A percentile compares a stretch with the other conserved stretches of the same genome.
phyloP scores from a whole-genome alignment of 2,329 filamentous ascomycete species.

The Stagonosporopsis chrysanthemi region DNA sequence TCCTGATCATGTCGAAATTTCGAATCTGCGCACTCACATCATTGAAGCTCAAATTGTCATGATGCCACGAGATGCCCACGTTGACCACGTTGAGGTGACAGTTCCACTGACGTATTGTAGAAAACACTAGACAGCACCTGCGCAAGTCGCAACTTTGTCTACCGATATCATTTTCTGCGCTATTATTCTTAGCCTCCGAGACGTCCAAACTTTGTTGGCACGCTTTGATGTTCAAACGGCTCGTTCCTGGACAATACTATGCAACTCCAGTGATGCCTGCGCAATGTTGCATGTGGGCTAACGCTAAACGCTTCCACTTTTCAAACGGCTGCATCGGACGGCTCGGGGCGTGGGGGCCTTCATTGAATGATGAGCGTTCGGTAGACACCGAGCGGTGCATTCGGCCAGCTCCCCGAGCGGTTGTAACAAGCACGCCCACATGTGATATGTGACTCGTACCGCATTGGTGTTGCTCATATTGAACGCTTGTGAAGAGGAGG shows the following conservation, averaged over 20 bases:
- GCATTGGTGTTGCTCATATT: background rate
- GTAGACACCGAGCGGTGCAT: conserved; percentile 3
- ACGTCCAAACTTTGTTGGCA: conserved; percentile 14
- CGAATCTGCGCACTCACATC: background rate
- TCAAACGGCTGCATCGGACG: conserved; percentile 19
- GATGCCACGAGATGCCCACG: conserved; percentile 11
- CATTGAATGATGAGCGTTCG: conserved; percentile 10
- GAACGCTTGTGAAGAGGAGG: background rate
- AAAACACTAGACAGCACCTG: conserved; percentile 7
- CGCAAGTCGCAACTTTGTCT: conserved; percentile 5
- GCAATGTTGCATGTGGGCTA: conserved; percentile 13
- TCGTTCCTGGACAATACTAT: conserved; percentile 3
- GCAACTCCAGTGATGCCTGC: conserved; percentile 17
- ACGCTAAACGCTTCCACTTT: conserved; percentile 9
- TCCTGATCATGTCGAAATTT: background rate
- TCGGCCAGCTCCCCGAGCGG: conserved; percentile 4
- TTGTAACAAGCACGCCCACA: background rate
- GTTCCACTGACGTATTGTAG: conserved; percentile 8
- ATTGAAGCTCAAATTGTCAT: background rate
- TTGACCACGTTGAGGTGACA: conserved; percentile 1
- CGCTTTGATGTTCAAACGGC: conserved; percentile 2
- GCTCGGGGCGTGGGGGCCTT: conserved; percentile 17
- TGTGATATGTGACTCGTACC: conserved; percentile 1
- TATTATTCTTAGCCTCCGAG: conserved; percentile 12
- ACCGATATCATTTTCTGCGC: conserved; percentile 3